phyloP scores from a whole-genome alignment of 495 filamentous ascomycete genomes.

The Lichenothelia convexa region DNA sequence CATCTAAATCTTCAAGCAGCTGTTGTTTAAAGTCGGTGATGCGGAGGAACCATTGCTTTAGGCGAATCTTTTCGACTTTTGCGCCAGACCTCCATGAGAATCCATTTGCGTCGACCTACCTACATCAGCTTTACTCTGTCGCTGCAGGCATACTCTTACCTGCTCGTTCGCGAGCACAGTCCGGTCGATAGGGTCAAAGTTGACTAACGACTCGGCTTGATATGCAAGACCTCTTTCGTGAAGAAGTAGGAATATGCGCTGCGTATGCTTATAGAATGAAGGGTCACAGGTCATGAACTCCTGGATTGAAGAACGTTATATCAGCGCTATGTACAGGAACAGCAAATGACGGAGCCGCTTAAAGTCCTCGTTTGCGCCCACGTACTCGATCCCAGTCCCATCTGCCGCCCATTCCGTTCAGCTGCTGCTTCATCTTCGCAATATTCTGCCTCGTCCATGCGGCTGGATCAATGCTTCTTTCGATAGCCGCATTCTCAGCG shows the following conservation, averaged over 20 bases:
- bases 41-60: slow-evolving; percentile 82
- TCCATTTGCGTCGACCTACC: slow-evolving; percentile 54
- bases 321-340: slow-evolving; percentile 4
- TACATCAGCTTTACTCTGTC: neutral
- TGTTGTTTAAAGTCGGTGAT: slow-evolving; percentile 62
- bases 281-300: slow-evolving; percentile 72
- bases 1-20: slow-evolving; percentile 54
- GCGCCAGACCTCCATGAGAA: slow-evolving; percentile 78
- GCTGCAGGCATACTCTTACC: slow-evolving; percentile 9
- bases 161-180: slow-evolving; percentile 87
- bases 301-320: slow-evolving; percentile 24
- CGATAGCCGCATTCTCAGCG: slow-evolving; percentile 87
- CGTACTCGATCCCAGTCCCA: slow-evolving; percentile 72
- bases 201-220: slow-evolving; percentile 61
- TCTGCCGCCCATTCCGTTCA: slow-evolving; percentile 52
- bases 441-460: slow-evolving; percentile 71
- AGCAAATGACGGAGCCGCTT: neutral
- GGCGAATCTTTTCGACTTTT: slow-evolving; percentile 56
- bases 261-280: slow-evolving; percentile 74
- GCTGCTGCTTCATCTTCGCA: slow-evolving; percentile 62
- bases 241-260: slow-evolving; percentile 62
- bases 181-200: slow-evolving; percentile 78
- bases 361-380: slow-evolving; percentile 4
- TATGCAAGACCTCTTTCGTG: slow-evolving; percentile 57
- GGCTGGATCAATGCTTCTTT: slow-evolving; percentile 58